Conservation (phyloP, 805 yeast genomes). For the Candida nemodendra region DNA sequence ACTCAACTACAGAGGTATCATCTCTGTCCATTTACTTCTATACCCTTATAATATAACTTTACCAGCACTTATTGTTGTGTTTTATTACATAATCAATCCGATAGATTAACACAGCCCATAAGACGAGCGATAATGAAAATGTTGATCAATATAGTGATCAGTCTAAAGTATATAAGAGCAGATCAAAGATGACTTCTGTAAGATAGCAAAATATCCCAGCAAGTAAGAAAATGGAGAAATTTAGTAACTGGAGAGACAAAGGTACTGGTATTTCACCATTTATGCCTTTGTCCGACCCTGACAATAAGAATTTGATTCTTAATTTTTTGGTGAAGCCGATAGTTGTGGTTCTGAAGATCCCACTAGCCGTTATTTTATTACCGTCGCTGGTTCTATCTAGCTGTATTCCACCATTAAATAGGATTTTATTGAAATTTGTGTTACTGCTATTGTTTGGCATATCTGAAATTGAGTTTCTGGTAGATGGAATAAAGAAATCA, state of each 20-base stretch:
- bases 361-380: conserved; percentile 27
- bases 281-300: conserved; percentile 49
- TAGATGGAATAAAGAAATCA: conserved; percentile 51
- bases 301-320: conserved; percentile 3
- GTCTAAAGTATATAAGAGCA: no score
- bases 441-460: conserved; percentile 36
- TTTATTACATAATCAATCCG: no score
- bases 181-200: no score
- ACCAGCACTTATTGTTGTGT: no score
- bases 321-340: conserved; percentile 19
- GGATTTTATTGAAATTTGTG: conserved; percentile 17
- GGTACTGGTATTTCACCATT: conserved; percentile 95
- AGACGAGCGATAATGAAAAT: no score
- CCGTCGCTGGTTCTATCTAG: conserved; percentile 8
- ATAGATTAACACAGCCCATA: no score
- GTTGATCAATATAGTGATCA: no score
- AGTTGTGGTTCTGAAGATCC: conserved; percentile 26
- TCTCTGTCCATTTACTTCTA: no score
- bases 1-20: neutral
- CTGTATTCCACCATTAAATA: conserved; percentile 13
- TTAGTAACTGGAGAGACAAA: conserved; percentile 79
- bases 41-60: no score
- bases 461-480: conserved; percentile 30
- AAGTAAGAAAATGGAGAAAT: conserved; percentile 94
- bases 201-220: no score